A percentile compares a stretch with the other conserved stretches of the same genome.
Conservation (phyloP, 768 basidiomycete species). For the Vishniacozyma victoriae region DNA sequence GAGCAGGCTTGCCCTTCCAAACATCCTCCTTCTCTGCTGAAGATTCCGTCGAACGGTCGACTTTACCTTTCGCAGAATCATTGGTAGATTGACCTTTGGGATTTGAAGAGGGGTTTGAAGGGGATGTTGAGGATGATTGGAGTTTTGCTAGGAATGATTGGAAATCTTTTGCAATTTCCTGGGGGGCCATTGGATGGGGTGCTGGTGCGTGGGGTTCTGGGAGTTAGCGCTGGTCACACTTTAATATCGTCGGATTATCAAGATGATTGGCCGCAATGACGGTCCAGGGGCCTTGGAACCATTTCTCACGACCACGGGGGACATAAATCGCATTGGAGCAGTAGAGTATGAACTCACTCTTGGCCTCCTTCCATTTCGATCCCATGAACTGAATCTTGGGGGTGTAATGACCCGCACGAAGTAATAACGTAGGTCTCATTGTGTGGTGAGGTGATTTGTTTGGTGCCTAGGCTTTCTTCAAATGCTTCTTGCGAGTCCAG, state of each 20-base stretch:
- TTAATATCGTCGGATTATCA: constrained; percentile 6
- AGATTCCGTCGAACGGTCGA: background rate
- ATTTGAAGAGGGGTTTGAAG: constrained; percentile 21
- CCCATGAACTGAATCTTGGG: constrained; percentile 47
- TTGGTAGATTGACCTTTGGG: constrained; percentile 28
- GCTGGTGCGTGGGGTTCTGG: constrained; percentile 43
- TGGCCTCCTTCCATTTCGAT: constrained; percentile 8
- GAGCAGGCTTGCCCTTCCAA: constrained; percentile 4
- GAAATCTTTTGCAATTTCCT: constrained; percentile 39
- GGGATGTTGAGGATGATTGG: constrained; percentile 29
- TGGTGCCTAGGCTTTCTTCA: background rate
- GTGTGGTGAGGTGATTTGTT: background rate
- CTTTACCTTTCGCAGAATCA: constrained; percentile 13
- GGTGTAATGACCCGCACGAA: constrained; percentile 27
- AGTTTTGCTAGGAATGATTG: constrained; percentile 45
- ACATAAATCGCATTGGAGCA: background rate
- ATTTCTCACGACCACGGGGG: too few relatives aligned
- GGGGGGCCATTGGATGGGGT: constrained; percentile 43
- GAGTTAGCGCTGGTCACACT: background rate
- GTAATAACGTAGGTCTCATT: constrained; percentile 15
- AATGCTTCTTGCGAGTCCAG: background rate
- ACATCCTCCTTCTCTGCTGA: constrained; percentile 1
- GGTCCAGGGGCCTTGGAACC: too few relatives aligned
- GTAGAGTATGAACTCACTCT: constrained; percentile 6
- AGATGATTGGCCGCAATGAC: too few relatives aligned